Base-by-base conservation (phyloP, 305 asterid genomes). In the Rubia peregrina region DNA sequence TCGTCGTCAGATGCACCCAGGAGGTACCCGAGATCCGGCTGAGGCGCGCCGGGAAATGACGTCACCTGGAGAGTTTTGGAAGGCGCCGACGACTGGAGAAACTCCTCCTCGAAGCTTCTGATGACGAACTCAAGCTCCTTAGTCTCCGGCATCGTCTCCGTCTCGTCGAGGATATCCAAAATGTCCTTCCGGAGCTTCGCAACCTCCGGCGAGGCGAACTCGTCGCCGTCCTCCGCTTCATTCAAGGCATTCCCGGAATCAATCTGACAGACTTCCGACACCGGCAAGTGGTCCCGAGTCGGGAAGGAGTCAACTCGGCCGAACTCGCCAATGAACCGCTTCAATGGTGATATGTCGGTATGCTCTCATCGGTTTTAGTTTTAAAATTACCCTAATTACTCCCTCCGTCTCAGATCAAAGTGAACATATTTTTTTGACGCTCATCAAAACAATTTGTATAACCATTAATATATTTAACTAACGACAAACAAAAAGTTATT, bases 51-150 rank as follows among this genome's bases (percentile, higher is more conserved):
- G 75, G 78, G 61, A 51, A 66, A 51, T 36, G 77, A 68, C 33
- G 57, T 44, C 68, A 48, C 62, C 38, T 75, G 73, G 7, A 30
- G 33, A 7, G 33, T 7, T 22, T 9, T 73, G 9, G 55, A 33
- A 13, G 65, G 7, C 9, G 74, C 69, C 0, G 76, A 48, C 22
- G 57, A 55, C 48, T 71, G 76, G 22, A 68, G 77, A 24, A 82
- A 79, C 65, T 83, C 86, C 60, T 83, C 86, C 76, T 83, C 84
- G 70, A 83, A 80, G 72, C 84, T 83, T 75, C 66, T 78, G 53
- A 83, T 83, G 36, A 83, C 77, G 0, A 81, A 80, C 70, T 80
- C 84, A 22, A 83, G 86, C 10, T 80, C 84, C 55, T 75, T 80
- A 75, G 44, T 69, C 36, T 5, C 76, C 69, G 79, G 65, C 14